Evolutionary conservation across 257 asterid genomes (phyloP), one percentile per base, ranked within the genome.

Genomic region (Thymus quinquecostatus): DNA sequence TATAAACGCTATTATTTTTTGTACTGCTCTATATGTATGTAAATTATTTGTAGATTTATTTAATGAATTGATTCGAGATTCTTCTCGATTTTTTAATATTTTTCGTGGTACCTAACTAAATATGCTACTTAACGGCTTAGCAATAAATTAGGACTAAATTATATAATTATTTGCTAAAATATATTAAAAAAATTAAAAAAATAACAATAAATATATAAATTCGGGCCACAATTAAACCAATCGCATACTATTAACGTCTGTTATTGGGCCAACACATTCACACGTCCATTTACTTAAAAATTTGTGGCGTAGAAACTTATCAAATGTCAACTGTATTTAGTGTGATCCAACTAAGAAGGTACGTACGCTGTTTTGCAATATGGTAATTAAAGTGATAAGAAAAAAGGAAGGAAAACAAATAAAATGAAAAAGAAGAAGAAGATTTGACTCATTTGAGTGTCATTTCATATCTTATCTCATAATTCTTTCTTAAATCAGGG

Each of bases 341-440:
- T 84, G 84, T 74, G 11, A 71, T 77, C 79, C 83, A 77, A 74
- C 83, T 74, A 84, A 74, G 78, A 74, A 45, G 60, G 58, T 80
- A 45, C 60, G 58, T 80, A 21, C 14, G 83, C 29, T 78, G 70
- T 71, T 68, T 71, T 55, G 75, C 76, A 74, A 55, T 48, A 77
- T 63, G n/a, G 63, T 57, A 49, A 45, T 14, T 8, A 60, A 47
- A 3, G 29, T 61, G 70, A 64, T 56, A 9, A 12, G 34, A 14
- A 21, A 21, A 21, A 21, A 21, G 21, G 21, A 21, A 21, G 21
- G 21, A 21, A 21, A 21, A 21, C 21, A 21, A 21, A 21, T 21
- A 21, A 21, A 21, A 0, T 21, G 21, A 21, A 21, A 21, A 21
- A 21, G 21, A 21, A 21, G 21, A 21, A 21, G 21, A 21, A 21